A percentile compares a stretch with the other conserved stretches of the same genome.
These are phyloP conservation scores for Aspergillus coremiiformis DNA, from an alignment of 495 filamentous ascomycete genomes.

Conservation along the genomic window DNA sequence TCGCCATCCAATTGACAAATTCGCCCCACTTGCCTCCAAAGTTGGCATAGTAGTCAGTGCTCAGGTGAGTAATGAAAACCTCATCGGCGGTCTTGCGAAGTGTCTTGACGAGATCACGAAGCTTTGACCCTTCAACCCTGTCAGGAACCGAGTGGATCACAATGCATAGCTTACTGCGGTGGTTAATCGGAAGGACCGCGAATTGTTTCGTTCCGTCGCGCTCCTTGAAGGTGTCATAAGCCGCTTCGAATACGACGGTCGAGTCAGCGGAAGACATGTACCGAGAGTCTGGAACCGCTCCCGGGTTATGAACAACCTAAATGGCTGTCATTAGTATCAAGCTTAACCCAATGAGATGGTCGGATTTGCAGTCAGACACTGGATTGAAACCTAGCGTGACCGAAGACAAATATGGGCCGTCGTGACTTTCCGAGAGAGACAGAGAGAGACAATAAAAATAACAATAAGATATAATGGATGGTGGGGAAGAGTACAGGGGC, in stretches of 20 bases:
- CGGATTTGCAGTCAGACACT: background rate
- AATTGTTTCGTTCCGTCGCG: conserved; percentile 28
- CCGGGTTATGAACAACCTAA: conserved; percentile 46
- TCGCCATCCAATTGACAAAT: conserved; percentile 36
- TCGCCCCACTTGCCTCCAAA: conserved; percentile 37
- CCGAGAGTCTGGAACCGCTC: conserved; percentile 37
- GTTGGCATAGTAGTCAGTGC: conserved; percentile 37
- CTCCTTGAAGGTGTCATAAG: conserved; percentile 36
- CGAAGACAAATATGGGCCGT: background rate
- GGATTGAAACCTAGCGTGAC: background rate
- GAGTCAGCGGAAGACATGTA: conserved; percentile 36
- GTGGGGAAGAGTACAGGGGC: conserved; percentile 7
- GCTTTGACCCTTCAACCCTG: conserved; percentile 21
- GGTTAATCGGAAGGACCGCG: conserved; percentile 26
- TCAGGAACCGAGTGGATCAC: conserved; percentile 41
- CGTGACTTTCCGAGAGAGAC: background rate
- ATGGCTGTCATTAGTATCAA: conserved; percentile 10
- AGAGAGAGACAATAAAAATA: background rate
- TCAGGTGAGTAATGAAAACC: conserved; percentile 40
- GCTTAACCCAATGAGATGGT: background rate
- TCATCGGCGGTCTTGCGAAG: conserved; percentile 32
- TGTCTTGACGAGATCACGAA: conserved; percentile 30
- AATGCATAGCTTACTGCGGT: conserved; percentile 29
- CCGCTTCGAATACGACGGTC: conserved; percentile 42
- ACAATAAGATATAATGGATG: background rate